Conservation (phyloP, 208 protist species). For the Leishmania aethiopica region DNA sequence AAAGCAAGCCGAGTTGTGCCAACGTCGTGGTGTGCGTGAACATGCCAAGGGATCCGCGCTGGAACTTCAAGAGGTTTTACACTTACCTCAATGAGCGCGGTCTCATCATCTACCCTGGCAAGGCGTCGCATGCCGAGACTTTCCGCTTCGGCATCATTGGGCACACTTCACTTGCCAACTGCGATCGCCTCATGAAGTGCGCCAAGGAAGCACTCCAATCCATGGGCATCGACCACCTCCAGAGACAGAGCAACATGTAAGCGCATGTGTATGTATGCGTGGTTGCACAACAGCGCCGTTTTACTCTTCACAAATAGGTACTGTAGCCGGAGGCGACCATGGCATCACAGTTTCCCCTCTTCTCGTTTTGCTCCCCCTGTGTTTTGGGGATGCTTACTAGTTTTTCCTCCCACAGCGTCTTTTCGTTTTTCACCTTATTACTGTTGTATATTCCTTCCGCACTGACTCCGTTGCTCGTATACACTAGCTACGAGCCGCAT, state of each 20-base stretch:
- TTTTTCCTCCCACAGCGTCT: not conserved
- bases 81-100: slow-evolving; percentile 65
- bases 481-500: not conserved
- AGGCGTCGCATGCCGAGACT: slow-evolving; percentile 82
- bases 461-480: not conserved
- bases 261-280: not conserved
- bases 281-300: not conserved
- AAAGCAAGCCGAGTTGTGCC: slow-evolving; percentile 60
- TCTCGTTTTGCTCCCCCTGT: not conserved
- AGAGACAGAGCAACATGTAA: slow-evolving; percentile 45
- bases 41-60: slow-evolving; percentile 76
- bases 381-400: not conserved
- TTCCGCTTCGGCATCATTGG: slow-evolving; percentile 91
- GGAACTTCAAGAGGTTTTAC: slow-evolving; percentile 91
- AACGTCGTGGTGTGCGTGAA: slow-evolving; percentile 85
- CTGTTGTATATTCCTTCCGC: not conserved
- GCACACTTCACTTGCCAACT: slow-evolving; percentile 58
- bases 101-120: slow-evolving; percentile 86
- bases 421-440: not conserved
- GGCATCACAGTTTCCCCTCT: not conserved
- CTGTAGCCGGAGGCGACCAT: not conserved
- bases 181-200: slow-evolving; percentile 49
- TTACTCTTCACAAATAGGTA: not conserved
- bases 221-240: slow-evolving; percentile 64
- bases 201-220: slow-evolving; percentile 49